These are phyloP conservation scores for Protomyces lactucae-debilis DNA, from an alignment of 1,139 yeast genomes.

Conservation along the genomic window DNA sequence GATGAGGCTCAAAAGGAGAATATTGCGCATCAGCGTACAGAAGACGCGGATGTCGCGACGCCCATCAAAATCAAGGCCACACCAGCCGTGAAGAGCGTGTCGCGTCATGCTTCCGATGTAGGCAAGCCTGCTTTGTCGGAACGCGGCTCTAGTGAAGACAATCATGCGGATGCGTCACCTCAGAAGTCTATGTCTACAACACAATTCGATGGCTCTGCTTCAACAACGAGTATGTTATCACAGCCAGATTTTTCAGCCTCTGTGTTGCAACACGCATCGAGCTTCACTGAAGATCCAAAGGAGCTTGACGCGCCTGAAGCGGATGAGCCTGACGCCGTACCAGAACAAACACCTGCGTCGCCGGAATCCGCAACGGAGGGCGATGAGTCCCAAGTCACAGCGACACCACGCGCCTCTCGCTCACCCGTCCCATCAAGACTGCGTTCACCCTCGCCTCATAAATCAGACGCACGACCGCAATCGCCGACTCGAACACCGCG, in stretches of 20 bases:
- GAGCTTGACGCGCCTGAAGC: neutral
- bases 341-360: neutral
- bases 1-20: neutral
- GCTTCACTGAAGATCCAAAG: neutral
- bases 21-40: neutral
- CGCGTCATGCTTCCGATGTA: neutral
- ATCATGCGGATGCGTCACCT: neutral
- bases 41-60: neutral
- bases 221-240: conserved; percentile 9
- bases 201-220: conserved; percentile 8
- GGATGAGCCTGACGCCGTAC: neutral
- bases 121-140: neutral
- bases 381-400: neutral
- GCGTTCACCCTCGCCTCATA: neutral
- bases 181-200: neutral
- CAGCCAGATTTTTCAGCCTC: conserved; percentile 24
- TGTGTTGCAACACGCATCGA: neutral
- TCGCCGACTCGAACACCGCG: conserved; percentile 23
- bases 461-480: neutral
- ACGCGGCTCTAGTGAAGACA: neutral
- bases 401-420: neutral
- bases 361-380: neutral
- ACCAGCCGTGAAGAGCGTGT: neutral
- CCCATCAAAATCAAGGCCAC: neutral
- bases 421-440: conserved; percentile 1